Base-by-base conservation (phyloP, 805 yeast species). In the Starmerella tilneyi region DNA sequence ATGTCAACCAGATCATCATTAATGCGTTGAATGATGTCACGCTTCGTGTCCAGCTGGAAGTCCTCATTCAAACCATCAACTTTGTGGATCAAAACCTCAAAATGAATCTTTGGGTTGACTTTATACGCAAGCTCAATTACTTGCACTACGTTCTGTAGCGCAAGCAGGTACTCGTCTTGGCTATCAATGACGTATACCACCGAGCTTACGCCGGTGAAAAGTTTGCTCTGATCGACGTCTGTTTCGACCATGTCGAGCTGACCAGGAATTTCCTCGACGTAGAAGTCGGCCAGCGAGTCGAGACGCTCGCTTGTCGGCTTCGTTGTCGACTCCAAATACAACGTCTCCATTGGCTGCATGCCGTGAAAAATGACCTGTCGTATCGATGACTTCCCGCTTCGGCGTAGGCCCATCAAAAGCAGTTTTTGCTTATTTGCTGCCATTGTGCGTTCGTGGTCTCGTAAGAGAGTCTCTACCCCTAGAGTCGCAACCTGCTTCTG, bases 11-110 rank as follows among this genome's bases (percentile, higher is more conserved):
- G 69, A 59, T 88, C 96, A 63, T 92, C 97, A 9, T 94, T 94
- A 0, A 89, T 85, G 53, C 97, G 71, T 61, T 88, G 96, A 84
- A 85, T 86, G 45, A 92, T 92, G 60, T 92, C 97, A 59, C 97
- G 73, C 60, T 88, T 96, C 9, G 96, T 92, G 61, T 92, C 98
- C 42, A 85, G 72, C 49, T 95, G 72, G 62, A 84, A 92, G 62
- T 92, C 98, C 58, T 92, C 98, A 45, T 85, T 77, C 33, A 89
- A 70, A 0, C 97, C 97, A 59, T 92, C 98, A 43, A 92, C 89
- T 62, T 92, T 92, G 65, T 92, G 98, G 37, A 92, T 86, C 44
- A 92, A 71, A 3, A 89, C 94, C 63, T 92, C 98, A 41, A 92
- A 80, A 59, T 86, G 84, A 40, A 89, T 80, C 29, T 70, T 70